Conservation (phyloP, 257 asterid genomes). For the Mentha longifolia region DNA sequence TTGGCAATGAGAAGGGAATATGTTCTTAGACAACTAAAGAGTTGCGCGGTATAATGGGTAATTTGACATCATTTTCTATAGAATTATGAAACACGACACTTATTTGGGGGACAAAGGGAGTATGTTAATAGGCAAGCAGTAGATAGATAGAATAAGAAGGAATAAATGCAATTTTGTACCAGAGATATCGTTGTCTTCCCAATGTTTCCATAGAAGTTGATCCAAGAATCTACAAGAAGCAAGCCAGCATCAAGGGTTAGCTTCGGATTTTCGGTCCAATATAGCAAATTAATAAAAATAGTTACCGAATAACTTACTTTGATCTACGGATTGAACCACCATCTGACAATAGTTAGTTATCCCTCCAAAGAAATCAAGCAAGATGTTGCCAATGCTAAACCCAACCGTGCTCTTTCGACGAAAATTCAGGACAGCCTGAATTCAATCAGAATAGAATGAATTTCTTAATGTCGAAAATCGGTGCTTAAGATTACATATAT, state of each 20-base stretch:
- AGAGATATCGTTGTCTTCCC: slow-evolving; percentile 90
- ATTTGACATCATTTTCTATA: too few species aligned
- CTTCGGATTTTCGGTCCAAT: not conserved
- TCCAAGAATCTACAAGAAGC: slow-evolving; percentile 67
- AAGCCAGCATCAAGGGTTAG: not conserved
- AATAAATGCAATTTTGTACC: slow-evolving; percentile 47
- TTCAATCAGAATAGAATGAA: not conserved
- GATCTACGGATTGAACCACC: slow-evolving; percentile 92
- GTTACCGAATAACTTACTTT: slow-evolving; percentile 55
- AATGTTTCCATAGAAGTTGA: slow-evolving; percentile 86
- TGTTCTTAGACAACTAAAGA: too few species aligned
- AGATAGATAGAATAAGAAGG: not conserved
- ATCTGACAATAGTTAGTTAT: slow-evolving; percentile 76
- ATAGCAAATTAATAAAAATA: not conserved
- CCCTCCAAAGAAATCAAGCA: slow-evolving; percentile 90
- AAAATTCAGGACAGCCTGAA: slow-evolving; percentile 72
- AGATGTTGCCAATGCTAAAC: slow-evolving; percentile 88
- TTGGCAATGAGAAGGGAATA: too few species aligned
- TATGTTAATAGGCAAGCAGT: too few species aligned
- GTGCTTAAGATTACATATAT: not conserved
- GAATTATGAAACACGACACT: too few species aligned
- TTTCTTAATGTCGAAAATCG: not conserved
- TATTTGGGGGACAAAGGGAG: too few species aligned
- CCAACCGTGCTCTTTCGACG: slow-evolving; percentile 85
- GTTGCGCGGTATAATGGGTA: too few species aligned